phyloP scores from a whole-genome alignment of 176 grass and related monocot species.

The barley (Hordeum vulgare) region MorexV3_pseudomolecules_assembly NC_058518.1:515983897-515984396 shows the following conservation, averaged over 20 bases:
- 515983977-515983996: background rate
- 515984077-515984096: constrained; percentile 76
- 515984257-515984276: constrained; percentile 37
- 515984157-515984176: too few relatives aligned
- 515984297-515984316: constrained; percentile 51
- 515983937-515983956: constrained; percentile 1
- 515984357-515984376: too few relatives aligned
- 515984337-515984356: background rate
- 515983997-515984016: background rate
- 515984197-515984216: background rate
- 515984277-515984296: constrained; percentile 90
- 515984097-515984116: constrained; percentile 87
- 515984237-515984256: background rate
- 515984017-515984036: too few relatives aligned
- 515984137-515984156: constrained; percentile 74
- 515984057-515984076: background rate
- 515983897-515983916: constrained; percentile 93
- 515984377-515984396: background rate
- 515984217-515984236: background rate
- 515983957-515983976: background rate
- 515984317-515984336: background rate
- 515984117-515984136: constrained; percentile 65
- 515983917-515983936: constrained; percentile 81
- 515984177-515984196: background rate
- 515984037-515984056: background rate